These are phyloP conservation scores for Ogataea hybrid DNA, from an alignment of 1,139 yeast genomes.

Conservation along the genomic window DNA sequence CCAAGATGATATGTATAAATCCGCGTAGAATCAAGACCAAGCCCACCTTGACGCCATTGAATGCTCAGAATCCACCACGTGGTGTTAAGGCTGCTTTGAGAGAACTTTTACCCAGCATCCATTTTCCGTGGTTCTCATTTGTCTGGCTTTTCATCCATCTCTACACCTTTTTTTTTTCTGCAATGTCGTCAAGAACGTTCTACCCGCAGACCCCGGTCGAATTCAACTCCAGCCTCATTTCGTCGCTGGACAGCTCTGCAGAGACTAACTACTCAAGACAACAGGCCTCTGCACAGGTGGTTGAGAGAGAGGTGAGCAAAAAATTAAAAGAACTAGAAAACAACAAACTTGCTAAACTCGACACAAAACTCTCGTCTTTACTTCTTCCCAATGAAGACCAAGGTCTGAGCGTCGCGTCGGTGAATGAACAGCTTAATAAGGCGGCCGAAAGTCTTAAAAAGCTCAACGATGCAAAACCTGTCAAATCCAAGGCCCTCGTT, in stretches of 20 bases:
- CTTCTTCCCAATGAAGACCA: conserved; percentile 34
- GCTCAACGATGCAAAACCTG: conserved; percentile 25
- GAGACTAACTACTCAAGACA: conserved; percentile 84
- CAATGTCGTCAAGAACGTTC: conserved; percentile 50
- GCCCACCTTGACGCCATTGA: no score
- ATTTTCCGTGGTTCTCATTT: no score
- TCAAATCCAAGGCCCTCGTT: conserved; percentile 34
- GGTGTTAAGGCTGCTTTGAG: no score
- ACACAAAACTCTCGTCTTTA: conserved; percentile 46
- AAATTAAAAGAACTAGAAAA: conserved; percentile 63
- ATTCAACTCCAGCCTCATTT: conserved; percentile 64
- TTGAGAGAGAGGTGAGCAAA: conserved; percentile 72
- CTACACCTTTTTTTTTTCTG: conserved; percentile 8
- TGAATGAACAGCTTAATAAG: conserved; percentile 46
- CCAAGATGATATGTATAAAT: neutral
- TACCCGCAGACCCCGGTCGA: conserved; percentile 75
- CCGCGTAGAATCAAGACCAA: neutral
- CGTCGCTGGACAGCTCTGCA: conserved; percentile 61
- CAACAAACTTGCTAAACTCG: conserved; percentile 57
- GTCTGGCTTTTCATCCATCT: neutral
- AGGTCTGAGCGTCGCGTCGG: conserved; percentile 27
- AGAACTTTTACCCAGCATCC: no score
- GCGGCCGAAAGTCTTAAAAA: conserved; percentile 31
- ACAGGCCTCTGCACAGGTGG: conserved; percentile 72
- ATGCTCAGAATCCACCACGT: no score